phyloP scores from a whole-genome alignment of 176 grass and related monocot species.

The Ampelocalamus luodianensis region DNA sequence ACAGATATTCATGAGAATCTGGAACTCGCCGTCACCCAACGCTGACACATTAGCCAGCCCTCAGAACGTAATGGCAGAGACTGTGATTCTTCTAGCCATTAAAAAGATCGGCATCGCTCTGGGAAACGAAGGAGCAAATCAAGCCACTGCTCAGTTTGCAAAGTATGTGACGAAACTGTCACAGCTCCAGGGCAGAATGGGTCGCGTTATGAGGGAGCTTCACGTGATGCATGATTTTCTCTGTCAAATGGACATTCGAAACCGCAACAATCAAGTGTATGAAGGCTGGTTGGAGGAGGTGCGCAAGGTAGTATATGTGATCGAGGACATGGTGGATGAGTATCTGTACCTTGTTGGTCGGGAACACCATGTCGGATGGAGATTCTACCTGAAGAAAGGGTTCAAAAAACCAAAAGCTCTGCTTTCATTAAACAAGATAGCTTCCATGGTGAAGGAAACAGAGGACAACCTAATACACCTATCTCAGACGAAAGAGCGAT shows the following conservation, averaged over 20 bases:
- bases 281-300: too few species aligned
- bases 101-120: neutral
- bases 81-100: neutral
- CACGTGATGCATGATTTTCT: neutral
- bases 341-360: neutral
- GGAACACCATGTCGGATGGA: neutral
- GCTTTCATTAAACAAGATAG: neutral
- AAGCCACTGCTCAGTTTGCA: neutral
- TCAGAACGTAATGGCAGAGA: neutral
- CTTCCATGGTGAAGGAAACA: neutral
- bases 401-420: neutral
- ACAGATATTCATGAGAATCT: too few species aligned
- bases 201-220: neutral
- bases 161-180: neutral
- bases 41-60: neutral
- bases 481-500: neutral
- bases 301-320: too few species aligned
- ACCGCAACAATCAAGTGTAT: too few species aligned
- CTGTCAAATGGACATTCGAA: neutral
- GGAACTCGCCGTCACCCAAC: too few species aligned
- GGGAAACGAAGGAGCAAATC: neutral
- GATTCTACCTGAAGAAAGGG: neutral
- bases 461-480: neutral
- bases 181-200: neutral
- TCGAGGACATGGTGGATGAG: neutral